Evolutionary conservation across 768 basidiomycete genomes (phyloP).

Genomic region (Mycena galericulata): DNA sequence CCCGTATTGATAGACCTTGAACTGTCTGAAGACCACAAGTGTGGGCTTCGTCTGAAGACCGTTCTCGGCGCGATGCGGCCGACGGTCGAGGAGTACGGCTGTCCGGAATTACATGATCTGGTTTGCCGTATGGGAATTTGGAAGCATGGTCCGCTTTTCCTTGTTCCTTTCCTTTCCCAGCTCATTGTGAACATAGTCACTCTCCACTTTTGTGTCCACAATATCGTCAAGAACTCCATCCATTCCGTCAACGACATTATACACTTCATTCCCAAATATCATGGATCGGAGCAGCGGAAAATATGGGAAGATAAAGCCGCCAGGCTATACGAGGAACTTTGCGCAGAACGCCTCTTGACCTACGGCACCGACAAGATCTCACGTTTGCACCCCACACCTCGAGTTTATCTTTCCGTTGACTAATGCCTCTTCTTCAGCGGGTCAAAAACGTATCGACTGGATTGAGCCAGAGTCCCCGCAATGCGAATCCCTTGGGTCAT

Average conservation of each 20-base stretch:
- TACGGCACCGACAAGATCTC: neutral
- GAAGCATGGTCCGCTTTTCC: neutral
- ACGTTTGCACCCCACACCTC: too few species aligned
- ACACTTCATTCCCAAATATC: neutral
- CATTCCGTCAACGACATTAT: neutral
- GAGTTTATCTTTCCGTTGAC: too few species aligned
- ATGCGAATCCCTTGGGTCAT: too few species aligned
- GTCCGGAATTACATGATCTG: neutral
- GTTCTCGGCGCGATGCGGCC: neutral
- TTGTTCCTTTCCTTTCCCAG: neutral
- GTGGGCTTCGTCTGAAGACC: neutral
- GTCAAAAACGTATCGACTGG: too few species aligned
- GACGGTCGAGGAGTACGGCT: neutral
- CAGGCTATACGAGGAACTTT: neutral
- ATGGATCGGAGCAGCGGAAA: neutral
- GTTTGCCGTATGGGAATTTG: neutral
- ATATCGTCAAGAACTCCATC: neutral
- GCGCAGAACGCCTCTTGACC: neutral
- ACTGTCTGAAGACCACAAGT: neutral
- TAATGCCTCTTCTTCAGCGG: too few species aligned
- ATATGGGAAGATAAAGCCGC: neutral
- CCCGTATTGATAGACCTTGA: slow-evolving; percentile 2
- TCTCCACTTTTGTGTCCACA: neutral
- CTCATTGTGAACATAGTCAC: neutral
- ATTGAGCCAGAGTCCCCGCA: too few species aligned